Evolutionary conservation across 2,329 filamentous ascomycete species (phyloP).

Genomic region (Cladosporium sp.): DNA sequence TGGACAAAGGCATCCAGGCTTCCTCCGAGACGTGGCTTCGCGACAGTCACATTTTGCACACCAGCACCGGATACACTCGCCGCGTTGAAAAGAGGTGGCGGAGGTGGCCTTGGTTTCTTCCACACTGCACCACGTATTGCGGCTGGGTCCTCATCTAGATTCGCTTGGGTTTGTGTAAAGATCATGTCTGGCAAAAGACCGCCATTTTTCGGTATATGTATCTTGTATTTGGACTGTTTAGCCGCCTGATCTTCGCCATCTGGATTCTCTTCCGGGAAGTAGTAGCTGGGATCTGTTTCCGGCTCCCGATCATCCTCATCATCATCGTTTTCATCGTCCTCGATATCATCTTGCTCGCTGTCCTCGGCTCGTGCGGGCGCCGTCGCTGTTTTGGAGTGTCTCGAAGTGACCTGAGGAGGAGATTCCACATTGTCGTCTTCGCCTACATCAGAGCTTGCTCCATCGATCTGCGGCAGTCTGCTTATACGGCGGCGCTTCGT

Average conservation of each 20-base stretch:
- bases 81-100: slow-evolving; percentile 18
- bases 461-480: slow-evolving; percentile 21
- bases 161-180: slow-evolving; percentile 41
- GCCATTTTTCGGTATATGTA: slow-evolving; percentile 39
- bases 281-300: slow-evolving; percentile 19
- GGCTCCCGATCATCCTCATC: slow-evolving; percentile 10
- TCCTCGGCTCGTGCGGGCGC: slow-evolving; percentile 6
- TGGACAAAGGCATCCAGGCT: slow-evolving; percentile 2
- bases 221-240: slow-evolving; percentile 38
- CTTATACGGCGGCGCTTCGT: slow-evolving; percentile 27
- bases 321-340: slow-evolving; percentile 10
- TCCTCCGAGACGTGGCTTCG: slow-evolving; percentile 1
- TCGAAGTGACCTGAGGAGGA: slow-evolving; percentile 12
- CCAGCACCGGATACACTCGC: not conserved
- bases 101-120: slow-evolving; percentile 36
- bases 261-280: slow-evolving; percentile 25
- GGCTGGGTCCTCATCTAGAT: slow-evolving; percentile 38
- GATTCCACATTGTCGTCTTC: slow-evolving; percentile 12
- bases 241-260: slow-evolving; percentile 16
- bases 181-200: slow-evolving; percentile 39
- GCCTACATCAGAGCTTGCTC: slow-evolving; percentile 19
- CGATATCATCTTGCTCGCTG: slow-evolving; percentile 6
- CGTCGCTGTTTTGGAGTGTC: slow-evolving; percentile 3
- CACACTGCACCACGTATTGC: slow-evolving; percentile 45
- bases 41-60: not conserved